Evolutionary conservation across 1,284 basidiomycete genomes (phyloP), one percentile per base, ranked within the genome.

Genomic region (Peniophora sp.): DNA sequence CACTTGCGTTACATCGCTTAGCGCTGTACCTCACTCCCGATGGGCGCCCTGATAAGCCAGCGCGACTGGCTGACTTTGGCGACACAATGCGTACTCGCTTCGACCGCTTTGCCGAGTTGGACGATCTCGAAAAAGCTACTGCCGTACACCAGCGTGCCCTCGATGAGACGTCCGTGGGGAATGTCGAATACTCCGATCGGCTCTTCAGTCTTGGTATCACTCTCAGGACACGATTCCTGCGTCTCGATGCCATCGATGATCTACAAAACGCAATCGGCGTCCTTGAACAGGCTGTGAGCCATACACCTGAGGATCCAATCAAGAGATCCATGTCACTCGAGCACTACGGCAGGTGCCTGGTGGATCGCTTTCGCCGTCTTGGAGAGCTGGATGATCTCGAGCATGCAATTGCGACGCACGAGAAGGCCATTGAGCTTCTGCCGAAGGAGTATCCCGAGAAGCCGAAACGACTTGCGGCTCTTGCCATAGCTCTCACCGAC

Each of bases 21-120:
- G 51, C 53, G 3, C 17, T 46, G 1, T 24, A 37, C 3, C 18
- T 52, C 15, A 45, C 48, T 27, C 24, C 46, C 12, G 22, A 45
- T 2, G 51, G 48, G 3, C 48, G 49, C 27, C 41, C 48, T n/a
- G 24, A 47, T 22, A 43, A 46, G 39, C 36, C 46, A 11, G 27
- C 24, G 48, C 50, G 55, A 6, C 50, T 65, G 23, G 53, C 55
- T 48, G 56, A 57, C 37, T 51, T 68, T 34, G 66, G 64, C 15
- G 55, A 50, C 32, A 58, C 62, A 5, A 48, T 66, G 45, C 57
- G 60, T 43, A 53, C 62, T 35, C 62, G 62, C 34, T 62, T 60
- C 44, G 55, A 59, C 10, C 54, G 47, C 41, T 18, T 54, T 9
- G 57, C 56, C 3, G 22, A 44, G 1, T 23, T 51, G 23, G 35